Conservation (phyloP, 805 yeast genomes). For the Pachysolen tannophilus region DNA sequence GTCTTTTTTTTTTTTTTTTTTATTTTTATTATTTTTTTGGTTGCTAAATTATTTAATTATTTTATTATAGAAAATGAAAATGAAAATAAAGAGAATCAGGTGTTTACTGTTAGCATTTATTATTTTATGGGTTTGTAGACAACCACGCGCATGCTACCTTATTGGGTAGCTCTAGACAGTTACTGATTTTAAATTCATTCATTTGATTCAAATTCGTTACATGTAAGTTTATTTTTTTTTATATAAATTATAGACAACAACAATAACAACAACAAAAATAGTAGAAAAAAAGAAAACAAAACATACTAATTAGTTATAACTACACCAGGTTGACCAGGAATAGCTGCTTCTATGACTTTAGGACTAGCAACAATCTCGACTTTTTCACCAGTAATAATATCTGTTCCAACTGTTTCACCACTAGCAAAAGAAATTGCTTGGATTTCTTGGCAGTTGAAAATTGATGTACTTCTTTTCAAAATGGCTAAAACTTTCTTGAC, state of each 20-base stretch:
- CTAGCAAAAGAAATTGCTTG: conserved; percentile 55
- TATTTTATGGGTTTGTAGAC: too few species aligned
- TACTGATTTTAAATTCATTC: too few species aligned
- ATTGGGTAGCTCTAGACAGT: too few species aligned
- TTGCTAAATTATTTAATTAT: not conserved
- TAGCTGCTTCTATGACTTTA: conserved; percentile 72
- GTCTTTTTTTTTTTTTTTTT: conserved; percentile 1
- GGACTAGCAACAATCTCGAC: conserved; percentile 57
- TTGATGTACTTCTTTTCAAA: conserved; percentile 58
- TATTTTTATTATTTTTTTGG: conserved; percentile 5
- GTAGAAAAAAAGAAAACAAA: too few species aligned
- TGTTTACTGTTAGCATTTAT: too few species aligned
- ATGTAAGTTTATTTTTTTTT: too few species aligned
- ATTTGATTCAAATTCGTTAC: too few species aligned
- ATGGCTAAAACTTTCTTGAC: conserved; percentile 48
- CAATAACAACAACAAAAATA: too few species aligned
- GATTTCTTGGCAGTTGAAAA: conserved; percentile 44
- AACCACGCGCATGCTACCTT: too few species aligned
- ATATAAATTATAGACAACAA: too few species aligned
- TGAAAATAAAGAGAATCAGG: too few species aligned
- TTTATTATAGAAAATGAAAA: not conserved
- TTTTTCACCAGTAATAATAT: conserved; percentile 60
- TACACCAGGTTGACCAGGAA: conserved; percentile 93
- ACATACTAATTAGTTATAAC: conserved; percentile 64
- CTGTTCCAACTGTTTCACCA: conserved; percentile 56